Percentiles rank a stretch among this genome's conserved stretches.
These are phyloP conservation scores for Didymella pomorum DNA, from an alignment of 2,329 filamentous ascomycete genomes.

Conservation along the genomic window DNA sequence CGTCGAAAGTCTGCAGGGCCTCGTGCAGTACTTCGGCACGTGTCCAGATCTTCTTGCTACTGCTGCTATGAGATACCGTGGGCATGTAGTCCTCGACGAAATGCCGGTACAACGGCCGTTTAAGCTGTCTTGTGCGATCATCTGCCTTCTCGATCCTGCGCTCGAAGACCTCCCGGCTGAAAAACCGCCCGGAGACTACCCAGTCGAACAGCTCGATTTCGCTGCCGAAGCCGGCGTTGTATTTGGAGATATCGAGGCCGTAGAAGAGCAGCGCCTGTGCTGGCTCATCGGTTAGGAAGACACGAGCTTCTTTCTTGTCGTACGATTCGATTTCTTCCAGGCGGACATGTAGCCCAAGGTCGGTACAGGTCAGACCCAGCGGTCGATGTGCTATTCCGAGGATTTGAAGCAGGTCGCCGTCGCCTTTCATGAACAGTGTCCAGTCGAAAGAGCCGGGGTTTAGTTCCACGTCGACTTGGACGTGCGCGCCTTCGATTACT, in stretches of 20 bases:
- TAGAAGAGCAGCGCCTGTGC: conserved; percentile 67
- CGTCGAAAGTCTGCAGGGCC: conserved; percentile 62
- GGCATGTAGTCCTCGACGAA: conserved; percentile 74
- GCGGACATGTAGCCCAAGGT: conserved; percentile 69
- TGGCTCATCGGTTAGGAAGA: conserved; percentile 69
- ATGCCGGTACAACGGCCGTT: conserved; percentile 64
- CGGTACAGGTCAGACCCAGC: conserved; percentile 71
- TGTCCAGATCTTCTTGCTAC: conserved; percentile 22
- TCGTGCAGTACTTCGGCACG: conserved; percentile 61
- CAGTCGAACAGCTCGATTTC: conserved; percentile 69
- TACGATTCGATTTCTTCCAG: conserved; percentile 71
- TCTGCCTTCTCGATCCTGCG: conserved; percentile 53
- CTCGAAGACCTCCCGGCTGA: conserved; percentile 56
- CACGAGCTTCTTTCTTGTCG: conserved; percentile 64
- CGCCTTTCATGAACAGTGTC: conserved; percentile 72
- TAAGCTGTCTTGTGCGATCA: conserved; percentile 64
- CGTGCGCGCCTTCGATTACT: conserved; percentile 48
- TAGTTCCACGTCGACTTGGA: conserved; percentile 75
- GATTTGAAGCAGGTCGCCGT: conserved; percentile 75
- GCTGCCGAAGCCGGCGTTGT: conserved; percentile 63
- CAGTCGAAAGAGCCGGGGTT: conserved; percentile 62
- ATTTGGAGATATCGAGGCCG: conserved; percentile 62
- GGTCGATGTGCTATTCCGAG: conserved; percentile 70
- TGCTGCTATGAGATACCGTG: conserved; percentile 50
- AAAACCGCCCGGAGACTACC: conserved; percentile 65